Evolutionary conservation across 2,329 filamentous ascomycete genomes (phyloP).

Genomic region (Colletotrichum simmondsii): DNA sequence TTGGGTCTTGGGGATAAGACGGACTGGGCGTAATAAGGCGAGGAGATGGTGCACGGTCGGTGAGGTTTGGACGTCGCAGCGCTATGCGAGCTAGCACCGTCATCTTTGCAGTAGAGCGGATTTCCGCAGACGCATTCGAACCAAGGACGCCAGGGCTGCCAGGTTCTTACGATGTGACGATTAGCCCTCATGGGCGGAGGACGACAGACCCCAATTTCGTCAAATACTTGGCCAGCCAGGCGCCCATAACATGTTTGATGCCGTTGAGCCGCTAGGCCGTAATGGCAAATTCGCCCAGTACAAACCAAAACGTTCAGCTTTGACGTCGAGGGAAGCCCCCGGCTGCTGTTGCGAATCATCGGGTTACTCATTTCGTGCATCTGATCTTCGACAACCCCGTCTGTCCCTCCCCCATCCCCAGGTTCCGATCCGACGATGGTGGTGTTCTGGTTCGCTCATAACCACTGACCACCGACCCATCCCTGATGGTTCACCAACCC

Average conservation of each 20-base stretch:
- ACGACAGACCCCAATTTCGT: neutral
- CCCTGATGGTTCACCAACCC: neutral
- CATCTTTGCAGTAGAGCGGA: neutral
- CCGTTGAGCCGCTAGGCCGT: neutral
- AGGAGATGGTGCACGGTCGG: neutral
- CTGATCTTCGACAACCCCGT: conserved; percentile 5
- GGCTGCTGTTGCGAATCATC: neutral
- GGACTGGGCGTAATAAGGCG: neutral
- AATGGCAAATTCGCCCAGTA: neutral
- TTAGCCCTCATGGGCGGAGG: neutral
- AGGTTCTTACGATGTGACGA: too few relatives aligned
- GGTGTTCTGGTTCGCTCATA: conserved; percentile 1
- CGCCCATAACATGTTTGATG: neutral
- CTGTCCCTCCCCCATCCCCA: neutral
- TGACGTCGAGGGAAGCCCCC: neutral
- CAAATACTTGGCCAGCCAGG: neutral
- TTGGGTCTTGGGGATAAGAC: neutral
- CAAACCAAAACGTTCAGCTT: neutral
- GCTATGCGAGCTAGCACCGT: neutral
- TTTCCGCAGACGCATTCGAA: neutral
- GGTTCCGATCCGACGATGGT: conserved; percentile 5
- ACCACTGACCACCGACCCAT: neutral
- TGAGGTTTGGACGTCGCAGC: neutral
- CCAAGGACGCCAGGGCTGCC: too few relatives aligned
- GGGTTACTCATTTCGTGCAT: neutral